Base-by-base conservation (phyloP, 2,329 filamentous ascomycete species). In the Apiospora hydei region DNA sequence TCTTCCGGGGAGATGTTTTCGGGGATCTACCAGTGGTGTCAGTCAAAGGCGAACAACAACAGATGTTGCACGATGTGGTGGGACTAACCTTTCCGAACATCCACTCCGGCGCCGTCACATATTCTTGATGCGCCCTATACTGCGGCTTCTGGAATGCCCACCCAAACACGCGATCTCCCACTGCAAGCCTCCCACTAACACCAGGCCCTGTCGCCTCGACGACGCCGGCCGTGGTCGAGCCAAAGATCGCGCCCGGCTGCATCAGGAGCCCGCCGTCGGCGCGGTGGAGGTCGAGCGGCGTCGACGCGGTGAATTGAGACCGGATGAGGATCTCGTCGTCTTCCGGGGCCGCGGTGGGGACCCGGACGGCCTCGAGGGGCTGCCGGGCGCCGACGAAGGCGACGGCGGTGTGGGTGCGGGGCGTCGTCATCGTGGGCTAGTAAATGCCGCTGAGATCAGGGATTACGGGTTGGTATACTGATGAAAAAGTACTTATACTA, bases 231-330 rank as follows among this genome's bases (percentile, higher is more conserved):
- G 84, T 80, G 30, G 85, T 84, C 71, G 86, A 85, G 46, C 89
- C 89, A 13, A 88, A 81, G 7, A 87, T 80, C 73, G 85, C 82
- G 0, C 89, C 89, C 34, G 79, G 80, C 41, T 82, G 76, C 14
- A 90, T 83, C 16, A 90, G 77, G 0, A 92, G 81, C 0, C 88
- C 88, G 47, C 89, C 89, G 75, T 91, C 89, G 64, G 88, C 87
- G 72, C 89, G 86, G 79, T 92, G 90, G 7, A 92, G 81, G 75
- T 92, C 89, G 0, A 92, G 81, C 0, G 90, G 90, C 0, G 88
- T 89, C 0, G 89, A 90, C 2, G 88, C 85, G 1, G 88, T 89
- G 87, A 88, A 92, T 72, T 86, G 81, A 13, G 89, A 86, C 38
- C 83, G 84, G 53, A 92, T 80, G 21, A 86, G 83, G 46, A 90